These are phyloP conservation scores for Pterocarpus macrocarpus DNA, from an alignment of 306 rosid species.

Conservation along the genomic window DNA sequence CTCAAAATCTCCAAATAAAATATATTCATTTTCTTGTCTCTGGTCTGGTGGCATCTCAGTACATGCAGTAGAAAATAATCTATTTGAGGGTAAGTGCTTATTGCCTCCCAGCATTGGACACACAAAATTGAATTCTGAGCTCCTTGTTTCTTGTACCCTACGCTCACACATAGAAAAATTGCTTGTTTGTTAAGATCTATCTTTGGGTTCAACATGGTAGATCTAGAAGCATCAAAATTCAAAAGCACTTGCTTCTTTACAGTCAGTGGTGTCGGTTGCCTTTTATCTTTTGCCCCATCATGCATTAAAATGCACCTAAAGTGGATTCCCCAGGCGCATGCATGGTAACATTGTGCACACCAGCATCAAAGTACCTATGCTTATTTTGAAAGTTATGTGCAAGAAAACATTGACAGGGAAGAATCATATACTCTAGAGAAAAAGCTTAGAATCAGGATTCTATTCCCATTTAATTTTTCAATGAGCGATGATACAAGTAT, in stretches of 20 bases:
- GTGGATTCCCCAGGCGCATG: background rate
- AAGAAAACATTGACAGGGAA: slow-evolving; percentile 34
- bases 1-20: slow-evolving; percentile 15
- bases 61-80: slow-evolving; percentile 2
- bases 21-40: background rate
- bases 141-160: slow-evolving; percentile 13
- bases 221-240: slow-evolving; percentile 18
- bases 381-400: background rate
- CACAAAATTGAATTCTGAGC: slow-evolving; percentile 6
- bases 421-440: slow-evolving; percentile 30
- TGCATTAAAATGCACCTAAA: slow-evolving; percentile 18
- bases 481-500: background rate
- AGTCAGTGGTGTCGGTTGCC: slow-evolving; percentile 25
- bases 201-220: slow-evolving; percentile 1
- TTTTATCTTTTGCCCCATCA: background rate
- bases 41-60: background rate
- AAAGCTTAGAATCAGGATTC: slow-evolving; percentile 40
- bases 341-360: background rate
- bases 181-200: background rate
- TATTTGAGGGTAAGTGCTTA: slow-evolving; percentile 5
- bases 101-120: slow-evolving; percentile 20
- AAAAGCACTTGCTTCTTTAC: background rate
- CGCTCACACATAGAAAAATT: slow-evolving; percentile 10
- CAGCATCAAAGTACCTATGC: background rate
- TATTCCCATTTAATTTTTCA: background rate